These are phyloP conservation scores for Trichoderma asperelloides DNA, from an alignment of 495 filamentous ascomycete genomes.

Conservation along the genomic window DNA sequence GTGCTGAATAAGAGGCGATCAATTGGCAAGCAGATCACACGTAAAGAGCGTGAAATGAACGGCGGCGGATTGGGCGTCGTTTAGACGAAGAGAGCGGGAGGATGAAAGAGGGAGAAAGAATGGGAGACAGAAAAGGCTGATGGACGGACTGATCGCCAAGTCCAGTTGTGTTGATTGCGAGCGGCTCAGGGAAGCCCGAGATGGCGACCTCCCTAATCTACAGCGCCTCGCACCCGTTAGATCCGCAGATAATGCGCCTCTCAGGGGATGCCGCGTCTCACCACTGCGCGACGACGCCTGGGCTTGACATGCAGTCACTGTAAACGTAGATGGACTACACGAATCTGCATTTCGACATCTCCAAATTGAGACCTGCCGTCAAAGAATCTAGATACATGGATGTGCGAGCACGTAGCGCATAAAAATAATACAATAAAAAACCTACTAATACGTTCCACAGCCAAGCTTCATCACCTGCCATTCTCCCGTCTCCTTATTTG, in stretches of 20 bases:
- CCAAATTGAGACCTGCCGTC: background rate
- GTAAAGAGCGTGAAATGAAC: background rate
- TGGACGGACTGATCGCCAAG: background rate
- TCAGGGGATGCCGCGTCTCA: background rate
- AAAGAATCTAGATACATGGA: background rate
- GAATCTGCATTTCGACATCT: background rate
- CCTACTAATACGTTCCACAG: too few relatives aligned
- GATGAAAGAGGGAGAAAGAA: background rate
- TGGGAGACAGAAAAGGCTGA: background rate
- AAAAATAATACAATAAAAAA: too few relatives aligned
- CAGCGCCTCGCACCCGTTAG: constrained; percentile 2
- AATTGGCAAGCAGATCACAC: background rate
- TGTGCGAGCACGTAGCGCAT: too few relatives aligned
- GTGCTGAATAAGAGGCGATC: background rate
- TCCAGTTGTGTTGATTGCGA: background rate
- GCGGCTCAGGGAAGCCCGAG: background rate
- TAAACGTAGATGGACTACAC: background rate
- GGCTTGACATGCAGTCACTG: background rate
- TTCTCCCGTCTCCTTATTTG: background rate
- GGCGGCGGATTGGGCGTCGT: background rate
- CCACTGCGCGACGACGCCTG: background rate
- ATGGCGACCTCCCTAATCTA: background rate
- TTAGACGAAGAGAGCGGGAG: background rate
- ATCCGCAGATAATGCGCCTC: constrained; percentile 3
- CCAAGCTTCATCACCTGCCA: too few relatives aligned